Evolutionary conservation across 176 grass and related monocot genomes (phyloP), one percentile per base, ranked within the genome.

Genomic region (Triticum monococcum): DNA sequence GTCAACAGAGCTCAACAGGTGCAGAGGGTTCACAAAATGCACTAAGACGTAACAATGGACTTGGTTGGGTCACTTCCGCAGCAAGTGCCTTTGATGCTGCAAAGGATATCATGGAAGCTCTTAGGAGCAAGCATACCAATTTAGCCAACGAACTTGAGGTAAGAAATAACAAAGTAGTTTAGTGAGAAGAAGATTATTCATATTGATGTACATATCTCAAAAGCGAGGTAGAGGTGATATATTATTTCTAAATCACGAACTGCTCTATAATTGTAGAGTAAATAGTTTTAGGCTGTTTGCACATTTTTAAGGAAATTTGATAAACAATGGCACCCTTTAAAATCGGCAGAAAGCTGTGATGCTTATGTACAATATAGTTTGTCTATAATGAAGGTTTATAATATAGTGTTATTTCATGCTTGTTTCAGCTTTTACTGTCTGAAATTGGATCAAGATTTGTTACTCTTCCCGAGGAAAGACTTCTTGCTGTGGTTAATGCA

Each of bases 391-490:
- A 48, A 36, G 28, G 36, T 68, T 72, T 60, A 40, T 60, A 33
- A 80, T 87, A 23, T 94, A 30, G 32, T 45, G 54, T 67, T 78
- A 11, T 80, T 40, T 95, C 85, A 81, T 80, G 13, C 81, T 72
- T 20, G 69, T 79, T 91, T 88, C 87, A 99, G 97, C 66, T 89
- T 87, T 91, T 99, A 94, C 89, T 99, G 8, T 99, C 97, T 84
- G 97, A 99, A 92, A 99, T 99, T 60, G 97, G 97, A 79, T 99
- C 97, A 23, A 92, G 97, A 94, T 99, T 99, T 57, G 97, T 99
- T 90, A 99, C 97, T 72, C 90, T 99, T 24, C 97, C 97, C 20
- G 97, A 99, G 86, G 97, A 99, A 79, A 90, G 97, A 26, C 94
- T 99, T 84, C 85, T 99, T 70, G 97, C 97, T 82, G 97, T 96